Evolutionary conservation across 164 flowering plant genomes (phyloP).

Genomic region (Nymphaea thermarum): DNA sequence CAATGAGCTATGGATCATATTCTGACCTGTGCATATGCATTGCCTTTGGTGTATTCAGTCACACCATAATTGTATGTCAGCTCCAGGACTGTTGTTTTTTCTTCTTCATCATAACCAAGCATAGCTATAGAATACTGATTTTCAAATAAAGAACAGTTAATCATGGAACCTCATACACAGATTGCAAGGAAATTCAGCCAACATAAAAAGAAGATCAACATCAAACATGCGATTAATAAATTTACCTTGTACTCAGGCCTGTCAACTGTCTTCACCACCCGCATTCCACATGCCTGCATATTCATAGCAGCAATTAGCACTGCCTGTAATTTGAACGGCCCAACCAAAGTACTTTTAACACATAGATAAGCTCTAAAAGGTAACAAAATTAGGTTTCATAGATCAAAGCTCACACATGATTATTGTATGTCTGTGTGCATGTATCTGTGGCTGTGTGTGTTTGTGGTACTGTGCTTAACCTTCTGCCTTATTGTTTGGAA

Average conservation of each 20-base stretch:
- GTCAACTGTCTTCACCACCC: slow-evolving; percentile 48
- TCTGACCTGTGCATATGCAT: slow-evolving; percentile 93
- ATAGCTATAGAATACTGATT: slow-evolving; percentile 75
- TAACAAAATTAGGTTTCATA: too few species aligned
- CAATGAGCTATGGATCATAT: not conserved
- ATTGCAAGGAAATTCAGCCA: not conserved
- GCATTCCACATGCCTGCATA: slow-evolving; percentile 87
- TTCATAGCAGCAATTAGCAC: not conserved
- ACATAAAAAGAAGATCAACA: not conserved
- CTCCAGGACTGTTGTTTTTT: slow-evolving; percentile 76
- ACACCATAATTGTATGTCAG: slow-evolving; percentile 93
- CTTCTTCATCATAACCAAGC: slow-evolving; percentile 84
- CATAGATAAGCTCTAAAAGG: too few species aligned
- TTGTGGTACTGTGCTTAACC: too few species aligned
- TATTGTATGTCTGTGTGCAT: too few species aligned
- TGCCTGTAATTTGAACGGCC: too few species aligned
- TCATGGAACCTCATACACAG: not conserved
- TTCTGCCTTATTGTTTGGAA: too few species aligned
- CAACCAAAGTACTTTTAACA: too few species aligned
- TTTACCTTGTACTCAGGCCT: slow-evolving; percentile 74
- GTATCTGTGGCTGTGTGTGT: too few species aligned
- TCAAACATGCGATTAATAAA: not conserved
- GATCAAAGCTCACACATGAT: too few species aligned
- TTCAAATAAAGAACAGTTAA: not conserved
- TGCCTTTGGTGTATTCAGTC: slow-evolving; percentile 92